Evolutionary conservation across 2,329 filamentous ascomycete genomes (phyloP), one percentile per base, ranked within the genome.

Genomic region (Fusarium sp.): DNA sequence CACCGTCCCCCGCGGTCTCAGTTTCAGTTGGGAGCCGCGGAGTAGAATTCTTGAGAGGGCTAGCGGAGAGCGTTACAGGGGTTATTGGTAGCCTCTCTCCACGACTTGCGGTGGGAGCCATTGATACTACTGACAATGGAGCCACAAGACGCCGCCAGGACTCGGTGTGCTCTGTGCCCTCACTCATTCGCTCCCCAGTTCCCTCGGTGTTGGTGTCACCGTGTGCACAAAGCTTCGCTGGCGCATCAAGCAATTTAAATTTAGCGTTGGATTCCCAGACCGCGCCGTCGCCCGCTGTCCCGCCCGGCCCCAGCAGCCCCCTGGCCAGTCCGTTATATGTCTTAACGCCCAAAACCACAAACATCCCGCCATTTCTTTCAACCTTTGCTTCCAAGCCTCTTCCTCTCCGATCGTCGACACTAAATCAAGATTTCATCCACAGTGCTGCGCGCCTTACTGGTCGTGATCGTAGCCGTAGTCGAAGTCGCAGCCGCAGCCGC

Each of bases 311-410:
- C 37, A 68, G 66, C 48, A 71, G 65, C 57, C 68, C 69, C 66
- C 47, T 67, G 24, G 42, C 57, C 18, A 67, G 65, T 42, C 68
- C 76, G 29, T 64, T 68, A 26, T 74, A 75, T 41, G 71, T 68
- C 56, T 69, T 78, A 53, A 75, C 69, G 52, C 75, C 77, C 28
- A 78, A 75, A 62, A 68, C 71, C 38, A 60, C 71, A 60, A 77
- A 75, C 57, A 70, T 76, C 50, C 69, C 72, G 38, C 56, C 24
- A 54, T 63, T 54, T 47, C 55, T 71, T 56, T 54, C 62, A 50
- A 56, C 59, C 23, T 61, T 68, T 42, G 41, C 63, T 52, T 60
- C 61, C 20, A 62, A 57, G 61, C 58, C 53, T 49, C 55, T 55
- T 49, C 63, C 49, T 33, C 37, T 60, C 44, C 63, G 49, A 33